phyloP scores from a whole-genome alignment of 768 basidiomycete species.

The Amanita rubescens region DNA sequence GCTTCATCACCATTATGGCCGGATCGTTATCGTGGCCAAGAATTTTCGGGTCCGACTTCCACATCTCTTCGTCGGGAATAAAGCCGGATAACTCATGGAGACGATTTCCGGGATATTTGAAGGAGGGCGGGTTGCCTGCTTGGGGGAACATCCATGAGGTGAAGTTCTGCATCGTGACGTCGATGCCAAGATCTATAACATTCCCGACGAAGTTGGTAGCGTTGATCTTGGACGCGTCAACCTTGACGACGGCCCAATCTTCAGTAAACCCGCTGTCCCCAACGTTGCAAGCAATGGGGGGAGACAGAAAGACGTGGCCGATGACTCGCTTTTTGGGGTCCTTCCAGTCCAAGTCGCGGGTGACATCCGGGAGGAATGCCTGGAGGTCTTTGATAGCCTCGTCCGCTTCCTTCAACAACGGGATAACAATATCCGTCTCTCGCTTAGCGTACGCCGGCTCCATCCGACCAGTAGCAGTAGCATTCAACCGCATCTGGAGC shows the following conservation, averaged over 20 bases:
- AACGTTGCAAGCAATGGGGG: conserved; percentile 15
- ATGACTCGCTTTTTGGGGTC: conserved; percentile 14
- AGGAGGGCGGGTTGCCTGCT: conserved; percentile 8
- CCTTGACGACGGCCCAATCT: conserved; percentile 18
- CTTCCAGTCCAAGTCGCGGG: conserved; percentile 14
- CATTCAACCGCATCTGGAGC: conserved; percentile 9
- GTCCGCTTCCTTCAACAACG: conserved; percentile 3
- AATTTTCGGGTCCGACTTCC: conserved; percentile 12
- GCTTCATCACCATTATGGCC: conserved; percentile 28
- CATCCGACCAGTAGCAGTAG: not conserved
- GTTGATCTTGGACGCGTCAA: conserved; percentile 17
- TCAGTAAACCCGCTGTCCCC: conserved; percentile 14
- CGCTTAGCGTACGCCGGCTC: too few species aligned
- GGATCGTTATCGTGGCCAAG: conserved; percentile 16
- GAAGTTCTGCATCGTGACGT: conserved; percentile 9
- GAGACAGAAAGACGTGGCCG: conserved; percentile 22
- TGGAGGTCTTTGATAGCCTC: too few species aligned
- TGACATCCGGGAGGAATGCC: conserved; percentile 14
- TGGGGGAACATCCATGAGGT: conserved; percentile 12
- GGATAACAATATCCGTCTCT: conserved; percentile 7
- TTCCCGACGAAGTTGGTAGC: conserved; percentile 22
- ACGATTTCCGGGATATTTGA: conserved; percentile 23
- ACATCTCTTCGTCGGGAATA: conserved; percentile 24
- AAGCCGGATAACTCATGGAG: conserved; percentile 20
- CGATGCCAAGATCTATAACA: conserved; percentile 23